Base-by-base conservation (phyloP, 2,329 filamentous ascomycete genomes). In the Fusarium fujikuroi region DNA sequence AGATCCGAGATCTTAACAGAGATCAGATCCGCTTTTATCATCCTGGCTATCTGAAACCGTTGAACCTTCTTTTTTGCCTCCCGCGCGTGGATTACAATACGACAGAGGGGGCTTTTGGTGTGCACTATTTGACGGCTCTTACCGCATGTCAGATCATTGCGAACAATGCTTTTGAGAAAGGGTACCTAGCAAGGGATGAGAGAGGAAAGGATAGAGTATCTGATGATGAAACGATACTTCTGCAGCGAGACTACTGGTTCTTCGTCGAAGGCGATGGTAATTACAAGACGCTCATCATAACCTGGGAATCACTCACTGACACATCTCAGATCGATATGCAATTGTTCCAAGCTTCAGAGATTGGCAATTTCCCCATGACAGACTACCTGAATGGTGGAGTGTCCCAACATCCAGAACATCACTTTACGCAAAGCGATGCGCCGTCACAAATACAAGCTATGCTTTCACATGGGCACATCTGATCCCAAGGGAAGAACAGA, bases 1-100 rank as follows among this genome's bases (percentile, higher is more conserved):
- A 74, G 47, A 70, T 74, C 30, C 56, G 69, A 19, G 69, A 74
- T 21, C 60, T 74, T 1, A 74, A 74, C 9, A 46, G 72, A 34
- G 72, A 74, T 25, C 72, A 74, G 42, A 71, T 74, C 12, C 72
- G 72, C 37, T 74, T 75, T 46, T 75, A 72, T 15, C 73, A 75
- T 14, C 73, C 73, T 2, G 73, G 73, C 15, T 75, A 75, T 8
- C 28, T 61, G 1, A 75, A 66, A 19, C 73, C 73, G 3, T 54
- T 74, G 9, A 75, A 74, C 23, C 25, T 75, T 10, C 47, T 75
- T 28, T 69, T 75, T 36, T 69, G 73, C 19, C 18, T 75, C 19
- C 73, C 73, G 6, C 73, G 73, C 4, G 73, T 75, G 6, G 73
- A 75, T n/a, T 69, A 63, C 16, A 68, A 52, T 7, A 52, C 50